A percentile compares a stretch with the other conserved stretches of the same genome.
These are phyloP conservation scores for Chlorella sp. DNA, from an alignment of 139 green algal genomes.

Conservation along the genomic window DNA sequence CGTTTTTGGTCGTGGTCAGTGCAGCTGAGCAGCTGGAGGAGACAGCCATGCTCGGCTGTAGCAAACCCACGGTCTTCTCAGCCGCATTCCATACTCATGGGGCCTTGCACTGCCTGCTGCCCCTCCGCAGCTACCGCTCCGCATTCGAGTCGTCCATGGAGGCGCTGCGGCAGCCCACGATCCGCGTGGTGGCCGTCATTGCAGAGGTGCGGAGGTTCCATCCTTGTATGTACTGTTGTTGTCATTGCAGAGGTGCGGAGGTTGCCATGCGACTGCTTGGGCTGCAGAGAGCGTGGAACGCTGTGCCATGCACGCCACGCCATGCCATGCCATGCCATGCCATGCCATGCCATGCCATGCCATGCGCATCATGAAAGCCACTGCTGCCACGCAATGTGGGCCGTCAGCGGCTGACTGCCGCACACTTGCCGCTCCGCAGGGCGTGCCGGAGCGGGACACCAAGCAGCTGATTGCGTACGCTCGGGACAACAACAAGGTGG, in stretches of 20 bases:
- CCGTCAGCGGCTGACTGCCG: not conserved
- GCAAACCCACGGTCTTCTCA: too few relatives aligned
- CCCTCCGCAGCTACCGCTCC: conserved; percentile 40
- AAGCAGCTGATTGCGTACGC: conserved; percentile 70
- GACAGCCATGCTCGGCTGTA: too few relatives aligned
- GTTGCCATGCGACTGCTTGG: too few relatives aligned
- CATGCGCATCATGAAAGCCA: not conserved
- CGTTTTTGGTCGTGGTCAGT: too few relatives aligned
- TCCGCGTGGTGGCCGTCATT: conserved; percentile 92
- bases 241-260: not conserved
- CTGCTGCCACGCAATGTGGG: not conserved
- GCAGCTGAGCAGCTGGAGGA: too few relatives aligned
- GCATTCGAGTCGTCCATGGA: conserved; percentile 91
- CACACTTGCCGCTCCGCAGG: conserved; percentile 26
- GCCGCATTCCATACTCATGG: too few relatives aligned
- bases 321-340: too few relatives aligned
- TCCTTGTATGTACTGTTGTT: not conserved
- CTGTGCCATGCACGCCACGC: too few relatives aligned
- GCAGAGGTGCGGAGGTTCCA: conserved; percentile 70
- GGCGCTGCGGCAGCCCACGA: conserved; percentile 86
- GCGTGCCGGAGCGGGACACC: conserved; percentile 93
- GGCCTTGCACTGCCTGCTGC: not conserved
- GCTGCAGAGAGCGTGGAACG: too few relatives aligned
- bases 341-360: not conserved
- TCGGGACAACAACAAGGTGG: conserved; percentile 75